Evolutionary conservation across 1,284 basidiomycete species (phyloP).

Genomic region (Laetiporus sulphureus): DNA sequence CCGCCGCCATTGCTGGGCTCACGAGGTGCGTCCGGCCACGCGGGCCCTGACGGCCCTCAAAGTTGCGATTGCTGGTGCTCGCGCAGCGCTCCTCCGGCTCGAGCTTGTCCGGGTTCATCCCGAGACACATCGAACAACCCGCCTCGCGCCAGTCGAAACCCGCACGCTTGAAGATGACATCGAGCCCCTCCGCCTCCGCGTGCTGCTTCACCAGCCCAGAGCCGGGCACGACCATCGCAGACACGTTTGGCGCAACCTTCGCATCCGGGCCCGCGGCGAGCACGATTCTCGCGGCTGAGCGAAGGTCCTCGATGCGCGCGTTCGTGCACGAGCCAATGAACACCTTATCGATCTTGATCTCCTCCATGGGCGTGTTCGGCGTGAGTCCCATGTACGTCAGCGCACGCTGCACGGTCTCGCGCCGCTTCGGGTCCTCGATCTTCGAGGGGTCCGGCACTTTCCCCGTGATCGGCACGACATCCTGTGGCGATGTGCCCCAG

Average conservation of each 20-base stretch:
- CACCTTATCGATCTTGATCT: slow-evolving; percentile 86
- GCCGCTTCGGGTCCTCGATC: slow-evolving; percentile 62
- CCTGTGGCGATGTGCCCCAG: slow-evolving; percentile 96
- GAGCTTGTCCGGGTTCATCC: slow-evolving; percentile 97
- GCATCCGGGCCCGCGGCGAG: slow-evolving; percentile 69
- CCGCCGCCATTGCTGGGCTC: slow-evolving; percentile 94
- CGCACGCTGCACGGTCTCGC: slow-evolving; percentile 73
- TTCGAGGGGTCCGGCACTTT: slow-evolving; percentile 75
- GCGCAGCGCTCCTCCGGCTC: slow-evolving; percentile 89
- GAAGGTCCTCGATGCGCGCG: slow-evolving; percentile 92
- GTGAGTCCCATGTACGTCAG: slow-evolving; percentile 90
- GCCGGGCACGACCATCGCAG: slow-evolving; percentile 95
- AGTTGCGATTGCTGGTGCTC: slow-evolving; percentile 95
- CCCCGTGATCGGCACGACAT: slow-evolving; percentile 86
- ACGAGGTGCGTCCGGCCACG: slow-evolving; percentile 91
- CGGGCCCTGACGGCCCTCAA: slow-evolving; percentile 89
- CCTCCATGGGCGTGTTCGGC: slow-evolving; percentile 80
- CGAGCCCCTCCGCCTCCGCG: slow-evolving; percentile 90
- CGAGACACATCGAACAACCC: slow-evolving; percentile 96
- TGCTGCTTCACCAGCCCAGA: slow-evolving; percentile 94
- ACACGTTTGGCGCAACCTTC: slow-evolving; percentile 75
- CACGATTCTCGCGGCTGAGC: slow-evolving; percentile 83
- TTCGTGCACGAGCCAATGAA: slow-evolving; percentile 98
- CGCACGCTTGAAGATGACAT: slow-evolving; percentile 86
- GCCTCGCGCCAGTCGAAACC: slow-evolving; percentile 98